Evolutionary conservation across 208 protist species (phyloP).

Genomic region (Leishmania mexicana): DNA sequence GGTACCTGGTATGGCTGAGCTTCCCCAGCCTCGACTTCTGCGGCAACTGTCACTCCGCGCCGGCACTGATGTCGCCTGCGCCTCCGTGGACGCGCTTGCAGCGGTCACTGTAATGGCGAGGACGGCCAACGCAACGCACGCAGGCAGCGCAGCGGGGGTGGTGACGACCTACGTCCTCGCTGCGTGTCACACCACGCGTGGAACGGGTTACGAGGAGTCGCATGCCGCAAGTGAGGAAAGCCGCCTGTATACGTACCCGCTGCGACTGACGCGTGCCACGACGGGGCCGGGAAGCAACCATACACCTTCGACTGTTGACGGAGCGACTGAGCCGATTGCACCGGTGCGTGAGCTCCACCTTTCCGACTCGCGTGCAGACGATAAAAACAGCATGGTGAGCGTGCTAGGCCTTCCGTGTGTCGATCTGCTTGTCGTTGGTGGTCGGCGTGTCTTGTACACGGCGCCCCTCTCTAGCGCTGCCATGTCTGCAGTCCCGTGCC

Average conservation of each 20-base stretch:
- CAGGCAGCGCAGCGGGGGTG: background rate
- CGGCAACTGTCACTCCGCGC: background rate
- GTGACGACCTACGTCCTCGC: conserved; percentile 9
- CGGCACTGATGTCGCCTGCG: background rate
- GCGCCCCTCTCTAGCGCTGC: conserved; percentile 11
- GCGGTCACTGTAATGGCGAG: background rate
- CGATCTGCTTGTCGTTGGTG: conserved; percentile 19
- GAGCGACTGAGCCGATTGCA: background rate
- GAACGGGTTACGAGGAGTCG: background rate
- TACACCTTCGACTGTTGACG: background rate
- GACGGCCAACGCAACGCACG: background rate
- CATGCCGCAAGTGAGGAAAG: background rate
- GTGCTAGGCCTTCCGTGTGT: conserved; percentile 21
- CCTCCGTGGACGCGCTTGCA: conserved; percentile 4
- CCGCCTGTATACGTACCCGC: conserved; percentile 7
- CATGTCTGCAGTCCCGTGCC: conserved; percentile 16
- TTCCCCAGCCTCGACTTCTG: conserved; percentile 21
- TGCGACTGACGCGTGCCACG: background rate
- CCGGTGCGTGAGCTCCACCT: conserved; percentile 11
- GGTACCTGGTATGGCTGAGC: background rate
- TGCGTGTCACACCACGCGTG: conserved; percentile 2
- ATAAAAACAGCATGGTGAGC: conserved; percentile 11
- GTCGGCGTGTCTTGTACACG: conserved; percentile 19
- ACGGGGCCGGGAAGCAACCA: background rate
- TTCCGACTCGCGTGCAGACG: background rate